Evolutionary conservation across 2,329 filamentous ascomycete genomes (phyloP), one percentile per base, ranked within the genome.

Genomic region (Fusarium solani-melongenae): DNA sequence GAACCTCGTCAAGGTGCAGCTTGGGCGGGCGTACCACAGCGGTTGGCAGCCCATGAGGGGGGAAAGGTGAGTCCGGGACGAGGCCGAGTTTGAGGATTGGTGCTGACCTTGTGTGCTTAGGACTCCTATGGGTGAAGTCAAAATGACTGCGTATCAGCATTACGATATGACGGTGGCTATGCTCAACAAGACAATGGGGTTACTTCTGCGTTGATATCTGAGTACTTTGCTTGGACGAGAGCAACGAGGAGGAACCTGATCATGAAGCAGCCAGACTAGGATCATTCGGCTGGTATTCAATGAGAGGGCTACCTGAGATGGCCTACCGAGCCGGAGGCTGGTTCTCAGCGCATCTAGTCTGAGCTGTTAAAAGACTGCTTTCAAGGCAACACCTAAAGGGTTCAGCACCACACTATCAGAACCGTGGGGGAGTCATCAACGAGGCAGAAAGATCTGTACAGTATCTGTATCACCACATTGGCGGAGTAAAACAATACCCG

Each of bases 131-230:
- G 71, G 71, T 44, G 51, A 74, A 41, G 70, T 78, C 46, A 69
- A 76, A 33, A 56, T 69, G 27, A 77, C 78, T 58, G 82, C 86
- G 8, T 92, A 87, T 79, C 84, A 86, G 55, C 88, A 92, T 76
- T 94, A 93, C 79, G 88, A 94, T 62, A 89, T 89, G 83, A 94
- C 92, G 9, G 80, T 95, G 56, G 87, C 86, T 20, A 93, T 93
- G 92, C 84, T 95, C 63, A 95, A 95, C 78, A 90, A 92, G 79
- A 91, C 87, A 8, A 91, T 95, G 91, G 88, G 89, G 1, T 79
- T 94, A 46, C 93, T 91, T 78, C 79, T 92, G 66, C 86, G 88
- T 67, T 77, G 69, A 77, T 44, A 7, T 55, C 24, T 41, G 7
- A 11, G 36, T 55, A 17, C 11, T 20, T 29, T 14, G 9, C 27